Percentiles rank a stretch among this genome's conserved stretches.
These are phyloP conservation scores for Fomitopsis pulvina DNA, from an alignment of 768 basidiomycete genomes.

Conservation along the genomic window DNA sequence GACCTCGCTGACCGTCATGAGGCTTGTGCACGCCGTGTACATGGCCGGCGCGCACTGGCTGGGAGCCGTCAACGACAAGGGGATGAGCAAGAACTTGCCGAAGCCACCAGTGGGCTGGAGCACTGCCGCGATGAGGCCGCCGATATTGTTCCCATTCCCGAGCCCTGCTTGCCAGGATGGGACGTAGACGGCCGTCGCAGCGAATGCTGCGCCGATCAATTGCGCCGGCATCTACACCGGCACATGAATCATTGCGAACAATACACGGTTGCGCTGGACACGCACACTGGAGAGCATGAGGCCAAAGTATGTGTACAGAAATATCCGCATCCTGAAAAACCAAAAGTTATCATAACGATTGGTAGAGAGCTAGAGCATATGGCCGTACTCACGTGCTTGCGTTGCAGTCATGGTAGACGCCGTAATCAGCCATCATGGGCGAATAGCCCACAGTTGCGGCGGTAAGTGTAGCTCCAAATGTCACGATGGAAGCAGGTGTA, in stretches of 20 bases:
- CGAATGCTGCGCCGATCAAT: slow-evolving; percentile 41
- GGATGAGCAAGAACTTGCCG: slow-evolving; percentile 38
- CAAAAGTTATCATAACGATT: not conserved
- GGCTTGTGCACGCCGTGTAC: slow-evolving; percentile 47
- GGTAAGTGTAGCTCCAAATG: slow-evolving; percentile 38
- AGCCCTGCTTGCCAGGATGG: slow-evolving; percentile 36
- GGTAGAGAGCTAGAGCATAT: not conserved
- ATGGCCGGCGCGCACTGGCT: slow-evolving; percentile 53
- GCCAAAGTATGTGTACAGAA: slow-evolving; percentile 41
- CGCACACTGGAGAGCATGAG: slow-evolving; percentile 36
- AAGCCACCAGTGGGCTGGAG: slow-evolving; percentile 32
- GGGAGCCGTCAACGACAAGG: slow-evolving; percentile 41
- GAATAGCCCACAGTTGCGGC: slow-evolving; percentile 36
- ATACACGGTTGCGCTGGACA: slow-evolving; percentile 1
- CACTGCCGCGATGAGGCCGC: slow-evolving; percentile 39
- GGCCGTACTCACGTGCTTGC: slow-evolving; percentile 8
- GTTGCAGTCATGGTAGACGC: slow-evolving; percentile 35
- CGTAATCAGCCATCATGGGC: slow-evolving; percentile 39
- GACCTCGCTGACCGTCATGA: slow-evolving; percentile 33
- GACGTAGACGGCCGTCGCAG: slow-evolving; percentile 32
- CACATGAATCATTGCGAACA: not conserved
- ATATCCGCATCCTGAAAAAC: slow-evolving; percentile 28
- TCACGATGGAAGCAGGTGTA: slow-evolving; percentile 27
- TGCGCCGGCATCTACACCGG: slow-evolving; percentile 31
- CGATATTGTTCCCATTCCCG: slow-evolving; percentile 32